These are phyloP conservation scores for Chaetomium fimeti DNA, from an alignment of 495 filamentous ascomycete genomes.

Conservation along the genomic window DNA sequence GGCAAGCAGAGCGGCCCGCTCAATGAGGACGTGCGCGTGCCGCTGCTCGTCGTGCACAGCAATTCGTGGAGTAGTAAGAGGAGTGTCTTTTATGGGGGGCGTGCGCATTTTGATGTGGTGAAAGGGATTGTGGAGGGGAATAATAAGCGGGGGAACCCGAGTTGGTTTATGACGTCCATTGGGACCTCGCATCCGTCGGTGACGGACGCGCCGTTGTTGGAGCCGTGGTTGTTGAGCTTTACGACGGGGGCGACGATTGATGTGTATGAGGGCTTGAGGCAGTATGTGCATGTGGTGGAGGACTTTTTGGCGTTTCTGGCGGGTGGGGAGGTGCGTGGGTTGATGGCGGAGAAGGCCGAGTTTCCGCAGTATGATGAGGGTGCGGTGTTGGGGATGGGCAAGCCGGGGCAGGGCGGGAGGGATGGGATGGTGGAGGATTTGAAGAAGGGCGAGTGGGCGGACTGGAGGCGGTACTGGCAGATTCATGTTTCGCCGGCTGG, in stretches of 20 bases:
- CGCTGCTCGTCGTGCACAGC: constrained; percentile 50
- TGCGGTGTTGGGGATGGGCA: constrained; percentile 37
- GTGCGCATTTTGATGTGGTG: constrained; percentile 54
- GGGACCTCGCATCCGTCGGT: constrained; percentile 54
- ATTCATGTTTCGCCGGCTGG: constrained; percentile 40
- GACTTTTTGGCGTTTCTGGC: constrained; percentile 46
- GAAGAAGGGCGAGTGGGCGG: constrained; percentile 33
- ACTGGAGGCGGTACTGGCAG: constrained; percentile 46
- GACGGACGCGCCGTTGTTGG: constrained; percentile 55
- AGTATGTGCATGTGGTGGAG: constrained; percentile 48
- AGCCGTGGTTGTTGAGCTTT: constrained; percentile 48
- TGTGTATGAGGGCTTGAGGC: constrained; percentile 41
- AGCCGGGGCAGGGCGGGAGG: constrained; percentile 36
- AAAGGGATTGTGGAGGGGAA: constrained; percentile 45
- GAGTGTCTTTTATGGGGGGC: constrained; percentile 47
- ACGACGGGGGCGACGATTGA: constrained; percentile 49
- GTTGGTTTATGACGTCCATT: constrained; percentile 54
- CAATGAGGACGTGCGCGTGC: constrained; percentile 51
- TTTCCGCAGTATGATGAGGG: constrained; percentile 41
- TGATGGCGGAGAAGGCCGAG: constrained; percentile 41
- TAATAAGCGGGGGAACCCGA: constrained; percentile 35
- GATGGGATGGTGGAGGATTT: constrained; percentile 7
- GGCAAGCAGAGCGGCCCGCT: constrained; percentile 54
- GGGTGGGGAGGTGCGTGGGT: constrained; percentile 33
- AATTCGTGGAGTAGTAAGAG: constrained; percentile 50